Base-by-base conservation (phyloP, 148 eudicot genomes). In the Chenopodium quinoa region DNA sequence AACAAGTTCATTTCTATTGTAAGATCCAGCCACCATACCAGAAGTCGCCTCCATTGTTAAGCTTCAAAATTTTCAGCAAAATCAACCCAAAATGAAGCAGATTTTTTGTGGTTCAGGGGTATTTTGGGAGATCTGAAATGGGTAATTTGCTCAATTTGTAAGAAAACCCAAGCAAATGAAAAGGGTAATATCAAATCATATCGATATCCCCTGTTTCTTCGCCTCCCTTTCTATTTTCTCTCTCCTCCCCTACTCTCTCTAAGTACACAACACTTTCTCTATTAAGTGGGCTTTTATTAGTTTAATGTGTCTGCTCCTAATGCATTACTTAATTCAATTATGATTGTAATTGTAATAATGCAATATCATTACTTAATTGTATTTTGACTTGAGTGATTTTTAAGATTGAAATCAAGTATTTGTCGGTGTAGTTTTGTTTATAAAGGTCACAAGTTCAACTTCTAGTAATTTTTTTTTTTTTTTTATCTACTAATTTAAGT, bases 21-120 rank as follows among this genome's bases (percentile, higher is more conserved):
- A 89, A 9, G 97, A 94, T 90, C 98, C 98, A 85, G 98, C 98
- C 20, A 94, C 94, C 94, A 94, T 88, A 44, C 98, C 98, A 79
- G 88, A 90, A 78, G 87, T 92, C 4, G 97, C 90, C 79, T 92
- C 96, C 98, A 94, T 94, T 77, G 80, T 31, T 20, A 11, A 40
- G 12, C 31, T 75, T 16, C 13, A 16, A 48, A 46, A 66, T 8
- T 46, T n/a, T 48, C 75, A 69, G 52, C 34, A 54, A 73, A 68
- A 27, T 70, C 46, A 70, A 48, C 74, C 68, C 74, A 32, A 20
- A n/a, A 78, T 52, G 40, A 1, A n/a, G 27, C 32, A 4, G n/a
- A 73, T 1, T 64, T 25, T 78, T 83, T 31, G 47, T 74, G 78
- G 78, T 69, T 77, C 25, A 71, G 37, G 54, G 56, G 25, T 82